Base-by-base conservation (phyloP, 257 asterid genomes). In the Galeopsis tetrahit region DNA sequence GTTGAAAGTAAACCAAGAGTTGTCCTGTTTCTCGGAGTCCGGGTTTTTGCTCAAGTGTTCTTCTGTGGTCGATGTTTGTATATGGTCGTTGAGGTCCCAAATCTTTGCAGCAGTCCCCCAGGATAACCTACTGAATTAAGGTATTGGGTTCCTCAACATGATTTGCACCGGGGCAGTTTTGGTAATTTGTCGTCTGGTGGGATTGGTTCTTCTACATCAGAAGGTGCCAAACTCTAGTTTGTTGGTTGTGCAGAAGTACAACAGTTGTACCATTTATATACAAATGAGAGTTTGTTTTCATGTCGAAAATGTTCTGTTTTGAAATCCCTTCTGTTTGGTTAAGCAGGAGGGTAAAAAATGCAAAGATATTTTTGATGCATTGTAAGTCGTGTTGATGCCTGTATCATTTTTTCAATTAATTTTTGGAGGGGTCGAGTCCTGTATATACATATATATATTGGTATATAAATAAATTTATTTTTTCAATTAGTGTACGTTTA, bases 261-360 rank as follows among this genome's bases (percentile, higher is more conserved):
- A 53, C 75, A 72, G 82, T 79, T 75, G 86, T 80, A 73, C 77
- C 86, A 82, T 82, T 81, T 79, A 58, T 68, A 78, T 69, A 75
- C 74, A n/a, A n/a, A 33, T 44, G 66, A 49, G 77, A 77, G 63
- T 63, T 68, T 40, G 57, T 14, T 42, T 57, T 70, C 74, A 63
- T 64, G 82, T 67, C 13, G n/a, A 2, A 40, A 36, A 6, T 14
- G 43, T 40, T 66, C 65, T 52, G 44, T 44, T 44, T 52, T n/a
- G 38, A 44, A 13, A 36, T 39, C 71, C 43, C 28, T n/a, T 21
- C 51, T 78, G 73, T 62, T 56, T 72, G 78, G 76, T 68, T 62
- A 14, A 56, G 72, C 71, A 55, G 73, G 49, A 72, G 68, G 76
- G 74, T 63, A 33, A 66, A 55, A 75, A 55, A 21, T 63, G 76